Percentiles rank a stretch among this genome's conserved stretches.
Evolutionary conservation across 2,329 filamentous ascomycete genomes (phyloP).

Genomic region (Verticillium dahliae): DNA sequence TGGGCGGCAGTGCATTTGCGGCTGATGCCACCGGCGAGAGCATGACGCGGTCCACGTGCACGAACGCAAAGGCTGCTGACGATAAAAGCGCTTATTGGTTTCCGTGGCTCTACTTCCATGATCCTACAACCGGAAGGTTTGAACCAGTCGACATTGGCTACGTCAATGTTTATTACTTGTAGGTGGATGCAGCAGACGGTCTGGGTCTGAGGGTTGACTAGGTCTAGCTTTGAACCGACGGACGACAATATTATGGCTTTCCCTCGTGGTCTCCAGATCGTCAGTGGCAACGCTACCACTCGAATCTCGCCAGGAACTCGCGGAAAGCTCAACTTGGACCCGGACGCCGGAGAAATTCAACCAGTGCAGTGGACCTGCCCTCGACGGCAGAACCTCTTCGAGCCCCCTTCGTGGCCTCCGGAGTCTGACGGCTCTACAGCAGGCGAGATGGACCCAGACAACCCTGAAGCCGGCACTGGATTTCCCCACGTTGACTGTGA

Average conservation of each 20-base stretch:
- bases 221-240: constrained; percentile 48
- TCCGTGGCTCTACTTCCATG: constrained; percentile 61
- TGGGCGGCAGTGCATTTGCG: constrained; percentile 64
- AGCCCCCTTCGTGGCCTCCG: constrained; percentile 45
- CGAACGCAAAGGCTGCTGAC: constrained; percentile 59
- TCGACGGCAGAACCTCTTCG: constrained; percentile 37
- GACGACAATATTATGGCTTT: constrained; percentile 64
- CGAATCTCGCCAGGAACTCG: constrained; percentile 49
- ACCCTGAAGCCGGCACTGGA: constrained; percentile 50
- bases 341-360: constrained; percentile 43
- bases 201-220: not conserved
- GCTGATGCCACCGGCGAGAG: constrained; percentile 54
- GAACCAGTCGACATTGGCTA: constrained; percentile 65
- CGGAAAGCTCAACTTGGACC: constrained; percentile 42
- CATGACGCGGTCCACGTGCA: constrained; percentile 58
- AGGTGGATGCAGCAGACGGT: constrained; percentile 15
- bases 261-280: constrained; percentile 63
- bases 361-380: constrained; percentile 56
- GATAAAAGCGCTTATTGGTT: constrained; percentile 76
- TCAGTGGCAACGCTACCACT: constrained; percentile 56
- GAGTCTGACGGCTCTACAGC: constrained; percentile 47
- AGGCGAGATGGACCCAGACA: constrained; percentile 47
- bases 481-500: constrained; percentile 68
- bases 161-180: constrained; percentile 73
- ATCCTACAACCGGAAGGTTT: constrained; percentile 55